phyloP scores from a whole-genome alignment of 768 basidiomycete species.

The Fibroporia radiculosa region DNA sequence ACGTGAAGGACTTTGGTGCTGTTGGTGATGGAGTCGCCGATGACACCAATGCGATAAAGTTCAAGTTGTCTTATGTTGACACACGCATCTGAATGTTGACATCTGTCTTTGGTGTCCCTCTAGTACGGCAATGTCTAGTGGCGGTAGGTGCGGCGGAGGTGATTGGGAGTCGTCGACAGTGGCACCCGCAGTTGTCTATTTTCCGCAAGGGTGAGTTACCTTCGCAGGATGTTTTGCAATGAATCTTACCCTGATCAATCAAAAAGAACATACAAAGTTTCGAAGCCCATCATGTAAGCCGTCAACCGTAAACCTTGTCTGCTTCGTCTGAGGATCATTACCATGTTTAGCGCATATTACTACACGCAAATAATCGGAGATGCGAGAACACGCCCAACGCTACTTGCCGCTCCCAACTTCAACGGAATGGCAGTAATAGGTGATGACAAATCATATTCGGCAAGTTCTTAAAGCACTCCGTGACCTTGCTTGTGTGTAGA shows the following conservation, averaged over 20 bases:
- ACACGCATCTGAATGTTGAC: background rate
- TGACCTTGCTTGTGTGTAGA: slow-evolving; percentile 29
- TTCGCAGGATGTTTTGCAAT: background rate
- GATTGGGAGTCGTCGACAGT: slow-evolving; percentile 54
- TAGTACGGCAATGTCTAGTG: slow-evolving; percentile 61
- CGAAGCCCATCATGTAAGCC: slow-evolving; percentile 40
- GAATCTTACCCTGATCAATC: background rate
- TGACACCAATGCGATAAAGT: slow-evolving; percentile 75
- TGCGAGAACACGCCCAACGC: slow-evolving; percentile 55
- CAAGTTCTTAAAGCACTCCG: background rate
- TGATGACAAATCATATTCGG: slow-evolving; percentile 17
- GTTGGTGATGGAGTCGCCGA: slow-evolving; percentile 61
- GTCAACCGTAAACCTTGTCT: background rate
- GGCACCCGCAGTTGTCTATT: slow-evolving; percentile 70
- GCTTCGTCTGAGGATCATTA: background rate
- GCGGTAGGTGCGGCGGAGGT: slow-evolving; percentile 57
- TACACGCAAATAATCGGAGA: slow-evolving; percentile 78
- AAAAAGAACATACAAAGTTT: slow-evolving; percentile 58
- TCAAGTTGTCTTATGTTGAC: background rate
- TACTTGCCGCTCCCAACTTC: slow-evolving; percentile 56
- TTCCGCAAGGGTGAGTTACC: slow-evolving; percentile 55
- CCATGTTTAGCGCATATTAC: slow-evolving; percentile 43
- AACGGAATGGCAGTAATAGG: slow-evolving; percentile 71
- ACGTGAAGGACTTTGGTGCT: slow-evolving; percentile 58
- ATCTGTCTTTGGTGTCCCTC: too few relatives aligned